Conservation (phyloP, 495 filamentous ascomycete species). For the Annulohypoxylon bovei region DNA sequence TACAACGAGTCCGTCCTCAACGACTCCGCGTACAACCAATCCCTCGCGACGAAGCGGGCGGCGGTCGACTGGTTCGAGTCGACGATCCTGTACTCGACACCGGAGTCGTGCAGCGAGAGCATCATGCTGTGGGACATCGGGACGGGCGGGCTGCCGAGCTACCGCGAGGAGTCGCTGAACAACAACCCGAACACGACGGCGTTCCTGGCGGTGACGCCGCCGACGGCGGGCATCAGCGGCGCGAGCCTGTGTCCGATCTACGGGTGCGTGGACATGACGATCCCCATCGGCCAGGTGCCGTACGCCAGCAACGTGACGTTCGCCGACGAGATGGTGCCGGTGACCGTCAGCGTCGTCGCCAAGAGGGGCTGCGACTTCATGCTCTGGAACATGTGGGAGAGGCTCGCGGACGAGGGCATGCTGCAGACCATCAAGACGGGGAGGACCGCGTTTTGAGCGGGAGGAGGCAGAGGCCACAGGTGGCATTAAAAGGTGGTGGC, state of each 20-base stretch:
- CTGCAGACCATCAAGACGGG: conserved; percentile 51
- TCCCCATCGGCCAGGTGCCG: conserved; percentile 56
- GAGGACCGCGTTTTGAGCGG: conserved; percentile 46
- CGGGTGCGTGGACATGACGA: conserved; percentile 52
- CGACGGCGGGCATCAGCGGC: conserved; percentile 42
- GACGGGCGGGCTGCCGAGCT: conserved; percentile 53
- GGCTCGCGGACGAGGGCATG: conserved; percentile 53
- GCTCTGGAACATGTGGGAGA: conserved; percentile 57
- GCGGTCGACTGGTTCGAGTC: conserved; percentile 53
- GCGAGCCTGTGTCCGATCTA: conserved; percentile 52
- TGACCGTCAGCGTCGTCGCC: conserved; percentile 54
- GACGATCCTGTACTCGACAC: conserved; percentile 46
- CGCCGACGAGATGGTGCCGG: conserved; percentile 53
- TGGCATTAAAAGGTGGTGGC: too few relatives aligned
- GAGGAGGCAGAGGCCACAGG: too few relatives aligned
- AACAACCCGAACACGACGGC: conserved; percentile 44
- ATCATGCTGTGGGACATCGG: conserved; percentile 55
- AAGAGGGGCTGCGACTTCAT: conserved; percentile 55
- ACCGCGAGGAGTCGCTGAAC: conserved; percentile 47
- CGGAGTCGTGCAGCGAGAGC: conserved; percentile 51
- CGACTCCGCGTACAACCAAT: conserved; percentile 40
- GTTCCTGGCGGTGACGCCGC: conserved; percentile 47
- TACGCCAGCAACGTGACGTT: conserved; percentile 51
- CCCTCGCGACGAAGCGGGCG: conserved; percentile 42
- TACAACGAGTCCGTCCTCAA: conserved; percentile 35